Percentiles rank a stretch among this genome's conserved stretches.
Evolutionary conservation across 106 monocot species (phyloP).

Genomic region (Dendrobium officinale): DNA sequence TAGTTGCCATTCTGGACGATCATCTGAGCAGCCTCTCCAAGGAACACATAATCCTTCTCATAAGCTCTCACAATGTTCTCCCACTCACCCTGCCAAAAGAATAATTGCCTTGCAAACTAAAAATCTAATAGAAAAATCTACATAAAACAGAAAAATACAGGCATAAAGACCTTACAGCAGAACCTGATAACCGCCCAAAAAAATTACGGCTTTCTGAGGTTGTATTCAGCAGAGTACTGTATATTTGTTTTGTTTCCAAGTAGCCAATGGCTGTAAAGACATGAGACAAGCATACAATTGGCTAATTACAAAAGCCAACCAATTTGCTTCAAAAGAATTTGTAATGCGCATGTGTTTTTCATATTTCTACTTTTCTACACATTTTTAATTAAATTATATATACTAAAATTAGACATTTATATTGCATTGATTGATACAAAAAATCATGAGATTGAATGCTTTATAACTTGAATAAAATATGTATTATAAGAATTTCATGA

Average conservation of each 20-base stretch:
- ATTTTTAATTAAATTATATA: no score
- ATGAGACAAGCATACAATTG: not conserved
- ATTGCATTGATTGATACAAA: no score
- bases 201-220: constrained; percentile 80
- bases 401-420: no score
- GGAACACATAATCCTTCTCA: constrained; percentile 95
- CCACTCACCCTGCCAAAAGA: constrained; percentile 80
- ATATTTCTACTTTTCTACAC: no score
- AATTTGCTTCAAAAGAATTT: no score
- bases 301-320: no score
- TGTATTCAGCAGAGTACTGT: constrained; percentile 60
- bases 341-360: no score
- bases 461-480: no score
- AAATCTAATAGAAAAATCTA: not conserved
- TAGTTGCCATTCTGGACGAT: constrained; percentile 94
- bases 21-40: constrained; percentile 95
- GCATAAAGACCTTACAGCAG: constrained; percentile 55
- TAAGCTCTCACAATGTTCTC: constrained; percentile 64
- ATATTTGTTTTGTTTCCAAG: constrained; percentile 67
- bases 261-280: constrained; percentile 59
- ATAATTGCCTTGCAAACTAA: not conserved
- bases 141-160: not conserved
- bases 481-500: no score
- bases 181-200: constrained; percentile 91
- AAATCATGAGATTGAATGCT: no score